Evolutionary conservation across 129 eudicot species (phyloP).

Genomic region (Logfia minima): DNA sequence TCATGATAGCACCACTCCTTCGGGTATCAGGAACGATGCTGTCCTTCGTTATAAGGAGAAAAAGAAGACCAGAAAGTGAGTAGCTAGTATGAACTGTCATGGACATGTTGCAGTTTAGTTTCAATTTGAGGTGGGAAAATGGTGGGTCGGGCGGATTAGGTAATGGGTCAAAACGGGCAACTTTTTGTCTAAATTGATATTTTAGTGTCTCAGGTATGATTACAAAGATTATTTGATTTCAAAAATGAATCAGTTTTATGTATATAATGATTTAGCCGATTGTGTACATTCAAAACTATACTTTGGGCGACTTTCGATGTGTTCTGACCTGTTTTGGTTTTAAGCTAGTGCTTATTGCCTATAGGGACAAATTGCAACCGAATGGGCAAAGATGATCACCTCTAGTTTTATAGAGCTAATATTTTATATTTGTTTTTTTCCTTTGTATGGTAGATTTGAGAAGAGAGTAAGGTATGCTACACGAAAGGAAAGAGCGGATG

Average conservation of each 20-base stretch:
- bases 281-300: background rate
- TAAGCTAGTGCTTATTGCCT: background rate
- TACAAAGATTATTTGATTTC: background rate
- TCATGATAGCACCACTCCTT: conserved; percentile 55
- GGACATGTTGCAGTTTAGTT: background rate
- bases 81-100: background rate
- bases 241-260: background rate
- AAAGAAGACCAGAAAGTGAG: conserved; percentile 81
- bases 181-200: background rate
- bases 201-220: background rate
- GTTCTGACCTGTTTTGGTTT: background rate
- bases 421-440: background rate
- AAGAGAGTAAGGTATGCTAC: conserved; percentile 80
- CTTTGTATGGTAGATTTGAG: conserved; percentile 52
- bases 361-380: background rate
- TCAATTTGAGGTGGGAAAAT: background rate
- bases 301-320: background rate
- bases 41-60: conserved; percentile 90
- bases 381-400: background rate
- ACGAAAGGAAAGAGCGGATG: conserved; percentile 89
- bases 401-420: background rate
- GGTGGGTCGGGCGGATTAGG: background rate
- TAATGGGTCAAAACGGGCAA: background rate
- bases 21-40: conserved; percentile 70
- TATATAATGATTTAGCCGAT: background rate